Conservation (phyloP, 2,329 filamentous ascomycete genomes). For the Exophiala lecanii-corni region DNA sequence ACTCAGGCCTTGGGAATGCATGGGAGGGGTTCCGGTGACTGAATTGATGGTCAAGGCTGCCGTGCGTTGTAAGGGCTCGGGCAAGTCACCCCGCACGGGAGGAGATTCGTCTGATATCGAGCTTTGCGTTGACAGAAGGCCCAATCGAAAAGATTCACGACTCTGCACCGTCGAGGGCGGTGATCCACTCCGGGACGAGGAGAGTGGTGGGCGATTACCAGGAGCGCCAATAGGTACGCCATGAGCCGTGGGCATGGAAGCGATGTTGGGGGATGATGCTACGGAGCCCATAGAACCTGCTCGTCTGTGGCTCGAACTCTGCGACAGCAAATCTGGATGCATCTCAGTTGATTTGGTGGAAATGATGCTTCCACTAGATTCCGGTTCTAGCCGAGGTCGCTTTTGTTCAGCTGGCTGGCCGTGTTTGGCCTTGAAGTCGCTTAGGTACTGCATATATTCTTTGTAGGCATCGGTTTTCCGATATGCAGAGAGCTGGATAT, state of each 20-base stretch:
- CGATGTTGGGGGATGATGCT: conserved; percentile 18
- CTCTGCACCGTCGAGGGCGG: conserved; percentile 12
- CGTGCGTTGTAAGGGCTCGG: conserved; percentile 20
- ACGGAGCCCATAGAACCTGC: conserved; percentile 23
- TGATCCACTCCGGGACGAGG: conserved; percentile 20
- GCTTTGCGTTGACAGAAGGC: conserved; percentile 22
- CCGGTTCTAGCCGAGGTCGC: conserved; percentile 40
- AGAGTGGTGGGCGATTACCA: conserved; percentile 10
- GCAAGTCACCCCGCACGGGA: conserved; percentile 18
- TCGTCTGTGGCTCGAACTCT: conserved; percentile 17
- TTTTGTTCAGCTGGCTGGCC: conserved; percentile 36
- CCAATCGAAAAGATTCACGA: conserved; percentile 18
- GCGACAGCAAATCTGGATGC: conserved; percentile 7
- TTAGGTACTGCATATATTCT: conserved; percentile 66
- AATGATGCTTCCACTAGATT: conserved; percentile 28
- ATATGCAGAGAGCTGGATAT: conserved; percentile 66
- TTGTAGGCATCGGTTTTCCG: conserved; percentile 69
- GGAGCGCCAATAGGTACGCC: conserved; percentile 2
- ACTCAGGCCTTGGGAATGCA: conserved; percentile 7
- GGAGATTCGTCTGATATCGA: conserved; percentile 25
- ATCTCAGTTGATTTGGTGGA: conserved; percentile 22
- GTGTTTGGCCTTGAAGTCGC: conserved; percentile 74
- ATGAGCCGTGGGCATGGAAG: conserved; percentile 3
- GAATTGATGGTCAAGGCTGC: conserved; percentile 18
- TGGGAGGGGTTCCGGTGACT: conserved; percentile 16